phyloP scores from a whole-genome alignment of 352 stramenopile species.

The Phytophthora kernoviae region DNA sequence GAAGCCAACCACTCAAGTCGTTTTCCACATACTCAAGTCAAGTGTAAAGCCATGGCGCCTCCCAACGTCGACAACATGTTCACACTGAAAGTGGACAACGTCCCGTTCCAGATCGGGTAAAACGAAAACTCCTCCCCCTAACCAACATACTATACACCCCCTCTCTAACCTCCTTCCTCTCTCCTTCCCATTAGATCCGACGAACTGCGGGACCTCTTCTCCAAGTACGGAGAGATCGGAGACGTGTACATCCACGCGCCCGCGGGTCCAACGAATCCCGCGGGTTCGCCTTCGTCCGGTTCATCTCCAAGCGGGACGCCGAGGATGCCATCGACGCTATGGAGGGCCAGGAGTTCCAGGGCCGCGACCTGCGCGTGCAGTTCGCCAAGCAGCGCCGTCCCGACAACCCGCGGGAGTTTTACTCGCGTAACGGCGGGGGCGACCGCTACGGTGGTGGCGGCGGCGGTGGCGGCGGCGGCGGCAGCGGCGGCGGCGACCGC shows the following conservation, averaged over 20 bases:
- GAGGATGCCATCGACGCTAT: conserved; percentile 86
- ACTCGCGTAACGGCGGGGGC: conserved; percentile 46
- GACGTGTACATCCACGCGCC: conserved; percentile 84
- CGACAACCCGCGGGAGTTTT: conserved; percentile 80
- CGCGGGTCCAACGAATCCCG: conserved; percentile 78
- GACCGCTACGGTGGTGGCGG: conserved; percentile 25
- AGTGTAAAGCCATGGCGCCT: conserved; percentile 50
- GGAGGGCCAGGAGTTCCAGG: conserved; percentile 77
- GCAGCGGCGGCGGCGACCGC: conserved; percentile 33
- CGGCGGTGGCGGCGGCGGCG: conserved; percentile 30
- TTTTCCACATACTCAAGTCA: not conserved
- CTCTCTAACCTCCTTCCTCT: not conserved
- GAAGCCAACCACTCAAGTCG: conserved; percentile 5
- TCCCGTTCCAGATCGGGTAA: conserved; percentile 79
- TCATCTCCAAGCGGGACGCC: conserved; percentile 86
- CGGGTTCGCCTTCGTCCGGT: conserved; percentile 89
- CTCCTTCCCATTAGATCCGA: conserved; percentile 32
- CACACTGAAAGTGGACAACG: conserved; percentile 91
- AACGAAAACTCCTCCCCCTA: not conserved
- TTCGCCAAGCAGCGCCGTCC: conserved; percentile 79
- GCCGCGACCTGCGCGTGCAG: conserved; percentile 72
- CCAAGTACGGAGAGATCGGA: conserved; percentile 80
- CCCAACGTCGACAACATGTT: conserved; percentile 85
- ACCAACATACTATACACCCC: not conserved
- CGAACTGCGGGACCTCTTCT: conserved; percentile 68